A percentile compares a stretch with the other conserved stretches of the same genome.
These are phyloP conservation scores for Pseudogymnoascus sp. DNA, from an alignment of 2,329 filamentous ascomycete species.

Conservation along the genomic window DNA sequence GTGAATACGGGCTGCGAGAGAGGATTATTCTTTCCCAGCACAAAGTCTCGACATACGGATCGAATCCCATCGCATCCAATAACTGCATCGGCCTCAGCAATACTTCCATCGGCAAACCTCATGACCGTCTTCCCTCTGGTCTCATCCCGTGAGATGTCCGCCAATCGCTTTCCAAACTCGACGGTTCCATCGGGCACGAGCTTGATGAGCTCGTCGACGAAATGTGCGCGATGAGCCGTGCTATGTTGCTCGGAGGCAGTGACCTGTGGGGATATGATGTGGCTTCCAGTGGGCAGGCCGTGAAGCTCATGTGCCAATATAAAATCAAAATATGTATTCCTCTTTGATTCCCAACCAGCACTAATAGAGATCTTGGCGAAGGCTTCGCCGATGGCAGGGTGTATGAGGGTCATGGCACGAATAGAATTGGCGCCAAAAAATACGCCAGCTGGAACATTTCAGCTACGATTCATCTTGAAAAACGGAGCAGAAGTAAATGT, in stretches of 20 bases:
- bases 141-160: slow-evolving; percentile 17
- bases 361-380: slow-evolving; percentile 13
- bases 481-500: not conserved
- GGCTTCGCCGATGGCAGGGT: slow-evolving; percentile 15
- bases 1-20: slow-evolving; percentile 35
- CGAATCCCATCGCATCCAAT: slow-evolving; percentile 57
- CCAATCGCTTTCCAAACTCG: slow-evolving; percentile 27
- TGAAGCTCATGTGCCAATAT: slow-evolving; percentile 6
- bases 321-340: slow-evolving; percentile 10
- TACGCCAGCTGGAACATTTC: slow-evolving; percentile 14
- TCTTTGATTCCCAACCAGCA: slow-evolving; percentile 11
- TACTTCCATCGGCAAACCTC: slow-evolving; percentile 35
- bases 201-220: slow-evolving; percentile 34
- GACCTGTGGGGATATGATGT: slow-evolving; percentile 1
- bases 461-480: not conserved
- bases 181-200: slow-evolving; percentile 28
- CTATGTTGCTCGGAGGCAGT: not conserved
- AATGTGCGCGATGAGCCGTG: slow-evolving; percentile 28
- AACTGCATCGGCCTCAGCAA: slow-evolving; percentile 34
- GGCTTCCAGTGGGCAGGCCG: not conserved
- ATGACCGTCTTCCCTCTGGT: slow-evolving; percentile 17
- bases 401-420: slow-evolving; percentile 14
- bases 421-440: slow-evolving; percentile 18
- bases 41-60: slow-evolving; percentile 40
- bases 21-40: slow-evolving; percentile 34